phyloP scores from a whole-genome alignment of 352 stramenopile species.

The Thalassiosira exigua region DNA sequence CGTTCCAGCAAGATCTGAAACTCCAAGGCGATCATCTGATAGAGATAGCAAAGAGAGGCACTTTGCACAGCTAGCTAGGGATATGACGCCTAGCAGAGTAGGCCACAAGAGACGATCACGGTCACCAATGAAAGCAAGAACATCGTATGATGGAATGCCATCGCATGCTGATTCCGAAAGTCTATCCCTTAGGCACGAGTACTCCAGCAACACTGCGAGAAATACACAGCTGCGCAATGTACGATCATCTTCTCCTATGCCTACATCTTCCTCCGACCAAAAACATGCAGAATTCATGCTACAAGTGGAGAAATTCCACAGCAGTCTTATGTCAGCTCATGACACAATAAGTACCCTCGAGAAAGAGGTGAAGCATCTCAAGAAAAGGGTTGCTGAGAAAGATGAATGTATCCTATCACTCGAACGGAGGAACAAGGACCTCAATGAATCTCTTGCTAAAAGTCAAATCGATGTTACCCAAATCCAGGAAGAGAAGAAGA shows the following conservation, averaged over 20 bases:
- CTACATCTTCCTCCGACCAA: background rate
- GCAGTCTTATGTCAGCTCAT: slow-evolving; percentile 35
- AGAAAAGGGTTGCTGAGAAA: slow-evolving; percentile 39
- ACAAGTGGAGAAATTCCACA: slow-evolving; percentile 42
- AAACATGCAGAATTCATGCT: slow-evolving; percentile 24
- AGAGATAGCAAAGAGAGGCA: slow-evolving; percentile 1
- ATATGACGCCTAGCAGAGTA: slow-evolving; percentile 3
- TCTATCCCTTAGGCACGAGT: background rate
- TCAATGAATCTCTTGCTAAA: slow-evolving; percentile 9
- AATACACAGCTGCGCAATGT: too few relatives aligned
- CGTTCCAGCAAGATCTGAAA: slow-evolving; percentile 2
- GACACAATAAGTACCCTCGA: slow-evolving; percentile 45
- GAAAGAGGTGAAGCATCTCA: slow-evolving; percentile 29
- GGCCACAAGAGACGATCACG: too few relatives aligned
- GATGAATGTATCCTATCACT: slow-evolving; percentile 42
- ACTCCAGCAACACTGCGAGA: background rate
- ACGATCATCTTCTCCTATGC: too few relatives aligned
- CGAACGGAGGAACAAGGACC: slow-evolving; percentile 31
- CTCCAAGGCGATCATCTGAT: slow-evolving; percentile 7
- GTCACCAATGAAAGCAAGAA: slow-evolving; percentile 17
- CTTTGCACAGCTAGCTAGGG: background rate
- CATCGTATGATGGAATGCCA: background rate
- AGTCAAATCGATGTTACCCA: slow-evolving; percentile 21
- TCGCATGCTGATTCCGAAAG: background rate
- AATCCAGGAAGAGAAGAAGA: slow-evolving; percentile 29